Evolutionary conservation across 352 stramenopile species (phyloP).

Genomic region (Peronosclerospora sorghi): DNA sequence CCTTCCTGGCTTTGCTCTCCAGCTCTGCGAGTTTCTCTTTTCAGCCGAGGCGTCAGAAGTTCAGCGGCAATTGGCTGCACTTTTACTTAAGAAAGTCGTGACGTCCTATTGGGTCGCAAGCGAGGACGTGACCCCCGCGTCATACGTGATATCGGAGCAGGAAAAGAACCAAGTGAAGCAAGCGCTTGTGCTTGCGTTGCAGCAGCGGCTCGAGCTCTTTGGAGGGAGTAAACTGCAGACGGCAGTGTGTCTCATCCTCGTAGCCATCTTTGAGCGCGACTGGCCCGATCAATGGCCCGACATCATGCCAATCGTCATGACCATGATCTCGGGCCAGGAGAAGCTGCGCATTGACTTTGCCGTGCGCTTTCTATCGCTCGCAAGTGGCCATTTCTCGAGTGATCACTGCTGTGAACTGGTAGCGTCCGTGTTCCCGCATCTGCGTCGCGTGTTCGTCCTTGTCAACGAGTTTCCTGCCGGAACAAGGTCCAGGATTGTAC

Average conservation of each 20-base stretch:
- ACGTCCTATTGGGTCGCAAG: constrained; percentile 45
- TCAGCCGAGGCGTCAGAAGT: constrained; percentile 18
- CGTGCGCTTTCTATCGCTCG: constrained; percentile 65
- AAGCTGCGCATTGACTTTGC: constrained; percentile 55
- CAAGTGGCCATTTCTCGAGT: constrained; percentile 61
- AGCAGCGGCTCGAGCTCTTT: constrained; percentile 50
- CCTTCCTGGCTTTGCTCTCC: constrained; percentile 50
- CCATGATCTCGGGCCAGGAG: constrained; percentile 41
- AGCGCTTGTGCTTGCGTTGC: constrained; percentile 42
- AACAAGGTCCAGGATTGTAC: constrained; percentile 45
- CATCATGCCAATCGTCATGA: constrained; percentile 50
- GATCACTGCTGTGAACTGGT: constrained; percentile 75
- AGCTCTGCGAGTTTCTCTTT: constrained; percentile 68
- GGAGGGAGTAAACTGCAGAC: constrained; percentile 66
- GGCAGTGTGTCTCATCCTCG: constrained; percentile 59
- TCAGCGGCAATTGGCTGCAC: constrained; percentile 55
- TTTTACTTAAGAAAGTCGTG: constrained; percentile 73
- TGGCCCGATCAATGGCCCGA: constrained; percentile 77
- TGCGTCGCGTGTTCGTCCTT: constrained; percentile 49
- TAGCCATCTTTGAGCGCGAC: constrained; percentile 75
- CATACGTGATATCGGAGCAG: constrained; percentile 43
- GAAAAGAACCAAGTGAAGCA: constrained; percentile 63
- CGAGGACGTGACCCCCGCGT: constrained; percentile 15
- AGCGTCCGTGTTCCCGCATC: constrained; percentile 56
- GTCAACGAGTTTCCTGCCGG: constrained; percentile 32